Base-by-base conservation (phyloP, 169 alveolate species). In the Plasmodium coatneyi region DNA sequence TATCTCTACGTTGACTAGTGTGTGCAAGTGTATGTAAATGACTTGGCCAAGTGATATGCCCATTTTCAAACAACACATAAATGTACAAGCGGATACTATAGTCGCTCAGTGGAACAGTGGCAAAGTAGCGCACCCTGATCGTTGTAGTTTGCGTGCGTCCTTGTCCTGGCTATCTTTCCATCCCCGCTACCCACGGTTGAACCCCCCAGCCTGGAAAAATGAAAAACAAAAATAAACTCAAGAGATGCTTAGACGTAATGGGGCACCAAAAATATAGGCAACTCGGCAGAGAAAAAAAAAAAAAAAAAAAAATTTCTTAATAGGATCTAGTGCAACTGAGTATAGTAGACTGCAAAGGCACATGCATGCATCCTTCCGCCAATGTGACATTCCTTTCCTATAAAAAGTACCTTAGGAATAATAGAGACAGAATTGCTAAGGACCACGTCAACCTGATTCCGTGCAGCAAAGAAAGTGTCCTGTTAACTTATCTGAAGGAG, bases 221-320 rank as follows among this genome's bases (percentile, higher is more conserved):
- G 93, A 87, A 87, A 87, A 87, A 87, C 52, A 76, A 80, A 56
- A 87, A 87, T 79, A 87, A 87, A 30, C 82, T 87, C 74, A 87
- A 80, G 54, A 80, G 93, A 76, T 87, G 93, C 41, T 76, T 87
- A 87, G 93, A 87, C 71, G 93, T 87, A 87, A 87, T 52, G 80
- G 10, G n/a, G 70, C 39, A 14, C 19, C 36, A 4, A 36, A 84
- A 72, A 84, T 36, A 36, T 30, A 16, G 22, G 41, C 22, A 28
- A 12, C 16, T 49, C 10, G 14, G 41, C 9, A 22, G 74, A 28
- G 43, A 41, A 83, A 10, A 30, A 30, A 46, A 79, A 87, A 54
- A 76, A 76, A 74, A 76, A 10, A 9, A 54, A 46, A 71, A 32
- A 32, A 32, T 1, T 30, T 7, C 14, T 5, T 5, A 80, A 5